Conservation (phyloP, 139 green algal genomes). For the Desmodesmus armatus region DNA sequence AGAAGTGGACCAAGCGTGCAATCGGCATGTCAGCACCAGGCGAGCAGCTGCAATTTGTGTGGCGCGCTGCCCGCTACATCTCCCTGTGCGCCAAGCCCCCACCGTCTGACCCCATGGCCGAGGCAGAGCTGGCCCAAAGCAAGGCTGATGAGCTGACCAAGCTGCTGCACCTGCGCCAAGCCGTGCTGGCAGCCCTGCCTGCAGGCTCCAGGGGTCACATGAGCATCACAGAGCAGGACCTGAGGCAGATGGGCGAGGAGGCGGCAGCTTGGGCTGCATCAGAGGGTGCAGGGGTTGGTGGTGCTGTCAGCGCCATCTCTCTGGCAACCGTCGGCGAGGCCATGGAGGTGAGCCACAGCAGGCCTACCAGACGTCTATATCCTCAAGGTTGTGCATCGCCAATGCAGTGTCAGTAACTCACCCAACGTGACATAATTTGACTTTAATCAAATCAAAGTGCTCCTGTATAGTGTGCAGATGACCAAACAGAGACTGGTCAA, state of each 20-base stretch:
- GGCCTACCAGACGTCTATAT: too few species aligned
- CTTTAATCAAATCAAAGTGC: too few species aligned
- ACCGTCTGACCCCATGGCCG: not conserved
- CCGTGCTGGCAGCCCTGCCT: not conserved
- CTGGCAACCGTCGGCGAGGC: conserved; percentile 20
- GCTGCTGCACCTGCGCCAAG: not conserved
- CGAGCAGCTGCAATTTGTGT: conserved; percentile 38
- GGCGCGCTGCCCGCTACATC: conserved; percentile 24
- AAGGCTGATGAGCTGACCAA: not conserved
- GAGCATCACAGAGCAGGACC: not conserved
- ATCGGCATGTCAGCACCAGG: conserved; percentile 25
- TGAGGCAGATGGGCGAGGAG: not conserved
- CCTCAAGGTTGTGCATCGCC: too few species aligned
- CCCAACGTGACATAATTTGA: too few species aligned
- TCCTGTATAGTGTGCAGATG: too few species aligned
- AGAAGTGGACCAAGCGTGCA: conserved; percentile 20
- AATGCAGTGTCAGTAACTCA: too few species aligned
- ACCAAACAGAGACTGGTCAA: too few species aligned
- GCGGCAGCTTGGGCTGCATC: not conserved
- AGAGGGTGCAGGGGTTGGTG: not conserved
- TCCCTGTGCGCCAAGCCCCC: not conserved
- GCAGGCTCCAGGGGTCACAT: not conserved
- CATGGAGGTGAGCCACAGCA: conserved; percentile 1
- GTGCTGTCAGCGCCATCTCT: conserved; percentile 12
- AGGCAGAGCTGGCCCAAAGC: not conserved